phyloP scores from a whole-genome alignment of 169 alveolate genomes.

The Plasmodium knowlesi region DNA sequence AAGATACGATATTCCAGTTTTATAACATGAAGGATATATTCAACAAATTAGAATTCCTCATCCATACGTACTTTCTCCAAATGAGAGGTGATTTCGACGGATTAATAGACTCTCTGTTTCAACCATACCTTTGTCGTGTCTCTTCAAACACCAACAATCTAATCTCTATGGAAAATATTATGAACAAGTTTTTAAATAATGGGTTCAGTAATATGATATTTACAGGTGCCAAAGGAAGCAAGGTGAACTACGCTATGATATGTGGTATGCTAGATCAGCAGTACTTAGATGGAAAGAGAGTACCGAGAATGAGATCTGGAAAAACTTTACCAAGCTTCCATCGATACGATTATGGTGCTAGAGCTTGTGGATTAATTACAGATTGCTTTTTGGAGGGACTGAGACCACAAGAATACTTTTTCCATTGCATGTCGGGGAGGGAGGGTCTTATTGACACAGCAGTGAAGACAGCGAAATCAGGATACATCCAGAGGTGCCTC shows the following conservation, averaged over 20 bases:
- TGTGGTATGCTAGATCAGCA: slow-evolving; percentile 96
- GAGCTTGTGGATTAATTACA: slow-evolving; percentile 96
- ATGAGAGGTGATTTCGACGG: slow-evolving; percentile 63
- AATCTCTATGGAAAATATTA: slow-evolving; percentile 71
- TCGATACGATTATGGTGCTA: slow-evolving; percentile 95
- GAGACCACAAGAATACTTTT: slow-evolving; percentile 97
- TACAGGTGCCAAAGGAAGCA: slow-evolving; percentile 98
- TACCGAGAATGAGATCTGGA: slow-evolving; percentile 95
- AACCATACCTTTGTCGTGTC: slow-evolving; percentile 78
- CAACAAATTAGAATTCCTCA: slow-evolving; percentile 72
- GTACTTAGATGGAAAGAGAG: slow-evolving; percentile 97
- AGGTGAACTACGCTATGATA: slow-evolving; percentile 95
- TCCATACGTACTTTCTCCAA: slow-evolving; percentile 74
- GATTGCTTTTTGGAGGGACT: slow-evolving; percentile 98
- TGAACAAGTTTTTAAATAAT: slow-evolving; percentile 94
- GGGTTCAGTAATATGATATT: slow-evolving; percentile 97
- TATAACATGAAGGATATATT: slow-evolving; percentile 77
- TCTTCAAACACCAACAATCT: slow-evolving; percentile 77
- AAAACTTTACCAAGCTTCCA: slow-evolving; percentile 95
- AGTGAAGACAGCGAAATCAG: slow-evolving; percentile 97
- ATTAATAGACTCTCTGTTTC: slow-evolving; percentile 79
- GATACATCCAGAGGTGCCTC: slow-evolving; percentile 98
- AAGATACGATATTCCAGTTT: slow-evolving; percentile 52
- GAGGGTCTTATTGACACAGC: slow-evolving; percentile 99
- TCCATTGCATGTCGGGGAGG: slow-evolving; percentile 99